Conservation (phyloP, 768 basidiomycete species). For the Suillus tomentosus region DNA sequence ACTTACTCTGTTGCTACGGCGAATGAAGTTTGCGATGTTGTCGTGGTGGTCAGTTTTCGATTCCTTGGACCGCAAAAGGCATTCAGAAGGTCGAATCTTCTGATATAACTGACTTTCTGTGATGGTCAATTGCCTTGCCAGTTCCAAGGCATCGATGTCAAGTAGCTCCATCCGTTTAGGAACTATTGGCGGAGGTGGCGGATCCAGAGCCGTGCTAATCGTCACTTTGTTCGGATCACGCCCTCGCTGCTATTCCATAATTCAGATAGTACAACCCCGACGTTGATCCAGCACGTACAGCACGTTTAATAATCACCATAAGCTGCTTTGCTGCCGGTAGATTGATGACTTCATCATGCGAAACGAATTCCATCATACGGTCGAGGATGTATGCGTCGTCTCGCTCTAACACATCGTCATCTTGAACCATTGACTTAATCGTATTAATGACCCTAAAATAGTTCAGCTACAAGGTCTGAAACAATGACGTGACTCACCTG, state of each 20-base stretch:
- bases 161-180: slow-evolving; percentile 51
- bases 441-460: slow-evolving; percentile 59
- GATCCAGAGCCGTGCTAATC: slow-evolving; percentile 33
- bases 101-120: slow-evolving; percentile 61
- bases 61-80: slow-evolving; percentile 56
- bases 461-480: slow-evolving; percentile 2
- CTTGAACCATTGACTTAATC: slow-evolving; percentile 61
- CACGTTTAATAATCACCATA: slow-evolving; percentile 48
- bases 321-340: slow-evolving; percentile 52
- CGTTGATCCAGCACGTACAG: slow-evolving; percentile 37
- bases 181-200: slow-evolving; percentile 53
- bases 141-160: slow-evolving; percentile 64
- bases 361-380: slow-evolving; percentile 54
- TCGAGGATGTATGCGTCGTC: slow-evolving; percentile 55
- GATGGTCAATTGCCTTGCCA: slow-evolving; percentile 70
- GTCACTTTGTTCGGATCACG: slow-evolving; percentile 40
- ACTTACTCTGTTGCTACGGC: slow-evolving; percentile 54
- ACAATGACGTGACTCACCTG: slow-evolving; percentile 42
- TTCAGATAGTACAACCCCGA: slow-evolving; percentile 7
- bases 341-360: slow-evolving; percentile 40
- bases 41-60: slow-evolving; percentile 44
- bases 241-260: slow-evolving; percentile 23
- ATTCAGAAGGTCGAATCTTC: slow-evolving; percentile 62
- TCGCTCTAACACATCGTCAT: slow-evolving; percentile 53
- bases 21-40: slow-evolving; percentile 60